phyloP scores from a whole-genome alignment of 108 stramenopile species.

The Conticribra weissflogii region DNA sequence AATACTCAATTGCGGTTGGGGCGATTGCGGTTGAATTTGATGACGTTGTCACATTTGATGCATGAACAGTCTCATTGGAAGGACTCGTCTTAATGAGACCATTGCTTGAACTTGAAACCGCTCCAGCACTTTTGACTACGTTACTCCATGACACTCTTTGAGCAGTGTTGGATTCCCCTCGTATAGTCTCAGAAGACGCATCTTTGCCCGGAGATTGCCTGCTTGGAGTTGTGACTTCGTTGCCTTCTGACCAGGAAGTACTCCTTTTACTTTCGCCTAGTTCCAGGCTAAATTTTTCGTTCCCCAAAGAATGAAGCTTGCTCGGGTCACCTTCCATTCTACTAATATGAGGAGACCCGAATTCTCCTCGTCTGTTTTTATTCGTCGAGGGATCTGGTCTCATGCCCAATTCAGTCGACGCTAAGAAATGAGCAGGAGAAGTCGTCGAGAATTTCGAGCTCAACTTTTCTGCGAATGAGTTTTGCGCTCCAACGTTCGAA shows the following conservation, averaged over 20 bases:
- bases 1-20: constrained; percentile 5
- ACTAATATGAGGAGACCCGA: constrained; percentile 49
- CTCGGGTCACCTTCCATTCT: constrained; percentile 34
- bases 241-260: constrained; percentile 9
- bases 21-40: constrained; percentile 12
- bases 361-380: constrained; percentile 18
- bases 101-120: background rate
- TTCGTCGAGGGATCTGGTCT: constrained; percentile 25
- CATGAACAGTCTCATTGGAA: constrained; percentile 43
- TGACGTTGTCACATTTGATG: constrained; percentile 29
- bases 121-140: constrained; percentile 15
- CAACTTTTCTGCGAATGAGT: no score
- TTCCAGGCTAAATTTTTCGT: background rate
- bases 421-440: no score
- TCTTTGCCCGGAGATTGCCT: background rate
- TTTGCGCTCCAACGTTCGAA: no score
- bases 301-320: constrained; percentile 28
- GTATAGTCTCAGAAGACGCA: background rate
- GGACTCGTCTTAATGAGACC: constrained; percentile 15
- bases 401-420: constrained; percentile 23
- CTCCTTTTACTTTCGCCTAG: constrained; percentile 7
- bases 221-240: background rate
- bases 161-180: no score
- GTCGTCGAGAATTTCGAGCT: no score
- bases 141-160: constrained; percentile 55